phyloP scores from a whole-genome alignment of 768 basidiomycete genomes.

The Cystofilobasidium ferigula region DNA sequence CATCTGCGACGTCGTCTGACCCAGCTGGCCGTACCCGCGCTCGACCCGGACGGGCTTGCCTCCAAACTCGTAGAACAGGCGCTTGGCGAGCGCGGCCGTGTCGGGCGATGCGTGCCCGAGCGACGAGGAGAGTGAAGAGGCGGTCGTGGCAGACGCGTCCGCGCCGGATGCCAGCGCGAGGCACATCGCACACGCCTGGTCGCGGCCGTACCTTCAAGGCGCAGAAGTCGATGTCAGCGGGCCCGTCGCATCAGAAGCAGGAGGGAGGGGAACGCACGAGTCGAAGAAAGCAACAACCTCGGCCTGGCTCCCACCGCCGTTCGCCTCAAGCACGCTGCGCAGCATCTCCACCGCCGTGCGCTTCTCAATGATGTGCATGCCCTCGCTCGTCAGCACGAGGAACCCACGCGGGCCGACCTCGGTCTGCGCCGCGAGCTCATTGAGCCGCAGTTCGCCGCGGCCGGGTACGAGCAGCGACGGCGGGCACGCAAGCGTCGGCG shows the following conservation, averaged over 20 bases:
- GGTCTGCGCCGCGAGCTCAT: conserved; percentile 74
- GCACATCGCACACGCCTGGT: conserved; percentile 86
- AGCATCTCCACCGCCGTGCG: conserved; percentile 76
- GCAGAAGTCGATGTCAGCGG: background rate
- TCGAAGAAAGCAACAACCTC: conserved; percentile 77
- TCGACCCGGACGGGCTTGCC: conserved; percentile 48
- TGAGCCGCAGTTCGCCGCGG: conserved; percentile 36
- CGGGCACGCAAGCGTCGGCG: conserved; percentile 32
- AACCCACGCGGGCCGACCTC: conserved; percentile 65
- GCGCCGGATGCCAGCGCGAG: conserved; percentile 60
- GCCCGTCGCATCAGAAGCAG: background rate
- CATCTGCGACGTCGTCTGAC: conserved; percentile 29
- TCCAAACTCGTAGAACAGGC: conserved; percentile 34
- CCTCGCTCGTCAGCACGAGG: conserved; percentile 77
- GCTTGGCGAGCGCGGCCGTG: conserved; percentile 37
- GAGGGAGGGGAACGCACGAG: conserved; percentile 45
- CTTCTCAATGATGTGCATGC: conserved; percentile 67
- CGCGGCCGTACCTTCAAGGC: conserved; percentile 63
- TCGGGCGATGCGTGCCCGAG: conserved; percentile 40
- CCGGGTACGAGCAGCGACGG: conserved; percentile 30
- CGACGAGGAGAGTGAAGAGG: conserved; percentile 5
- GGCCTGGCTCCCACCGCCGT: conserved; percentile 46
- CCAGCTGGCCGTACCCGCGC: conserved; percentile 27
- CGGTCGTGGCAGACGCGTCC: conserved; percentile 25
- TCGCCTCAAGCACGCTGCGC: conserved; percentile 58